Evolutionary conservation across 805 yeast genomes (phyloP).

Genomic region (Starmera quercuum): DNA sequence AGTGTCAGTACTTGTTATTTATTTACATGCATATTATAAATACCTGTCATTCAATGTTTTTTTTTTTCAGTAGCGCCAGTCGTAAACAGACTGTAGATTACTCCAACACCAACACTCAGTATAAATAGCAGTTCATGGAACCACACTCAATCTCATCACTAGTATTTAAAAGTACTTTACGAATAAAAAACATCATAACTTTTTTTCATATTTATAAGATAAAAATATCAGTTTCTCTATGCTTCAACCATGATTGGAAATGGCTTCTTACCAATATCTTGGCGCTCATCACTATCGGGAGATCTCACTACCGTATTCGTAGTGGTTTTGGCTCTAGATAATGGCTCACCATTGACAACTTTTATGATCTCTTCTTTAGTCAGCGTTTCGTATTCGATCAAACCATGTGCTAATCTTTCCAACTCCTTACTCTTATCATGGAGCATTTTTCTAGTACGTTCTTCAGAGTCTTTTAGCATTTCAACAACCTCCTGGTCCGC

Average conservation of each 20-base stretch:
- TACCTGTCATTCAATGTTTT: too few species aligned
- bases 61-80: too few species aligned
- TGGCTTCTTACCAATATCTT: constrained; percentile 25
- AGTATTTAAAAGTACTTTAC: too few species aligned
- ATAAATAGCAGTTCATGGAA: too few species aligned
- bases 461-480: constrained; percentile 66
- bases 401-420: constrained; percentile 83
- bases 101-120: too few species aligned
- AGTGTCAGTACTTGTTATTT: too few species aligned
- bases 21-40: too few species aligned
- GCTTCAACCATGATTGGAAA: constrained; percentile 22
- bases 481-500: constrained; percentile 91
- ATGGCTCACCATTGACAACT: constrained; percentile 71
- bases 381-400: constrained; percentile 91
- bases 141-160: too few species aligned
- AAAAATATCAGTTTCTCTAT: constrained; percentile 1
- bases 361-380: constrained; percentile 86
- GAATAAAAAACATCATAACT: too few species aligned
- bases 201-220: too few species aligned
- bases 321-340: constrained; percentile 59
- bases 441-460: constrained; percentile 67
- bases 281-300: constrained; percentile 38
- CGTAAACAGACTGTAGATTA: too few species aligned
- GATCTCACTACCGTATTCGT: constrained; percentile 71
- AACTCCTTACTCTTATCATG: constrained; percentile 59